A percentile compares a stretch with the other conserved stretches of the same genome.
phyloP scores from a whole-genome alignment of 2,329 filamentous ascomycete species.

The Botryosphaeria dothidea region DNA sequence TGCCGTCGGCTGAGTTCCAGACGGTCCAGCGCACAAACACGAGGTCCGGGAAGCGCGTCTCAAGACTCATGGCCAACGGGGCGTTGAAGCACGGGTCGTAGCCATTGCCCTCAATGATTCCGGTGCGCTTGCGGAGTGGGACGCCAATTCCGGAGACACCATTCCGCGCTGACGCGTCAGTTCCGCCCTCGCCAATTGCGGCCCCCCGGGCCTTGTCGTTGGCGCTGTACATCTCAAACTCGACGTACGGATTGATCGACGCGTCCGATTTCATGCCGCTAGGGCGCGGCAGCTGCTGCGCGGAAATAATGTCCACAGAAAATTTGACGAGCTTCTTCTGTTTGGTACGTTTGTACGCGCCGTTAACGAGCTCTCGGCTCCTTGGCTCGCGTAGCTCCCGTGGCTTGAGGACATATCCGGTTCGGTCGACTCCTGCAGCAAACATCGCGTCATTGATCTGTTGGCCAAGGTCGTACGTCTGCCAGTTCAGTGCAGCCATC shows the following conservation, averaged over 20 bases:
- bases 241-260: constrained; percentile 87
- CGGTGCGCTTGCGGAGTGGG: constrained; percentile 76
- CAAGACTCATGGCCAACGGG: constrained; percentile 75
- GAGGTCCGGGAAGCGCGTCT: constrained; percentile 91
- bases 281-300: constrained; percentile 88
- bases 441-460: constrained; percentile 99
- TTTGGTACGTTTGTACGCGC: constrained; percentile 56
- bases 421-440: constrained; percentile 78
- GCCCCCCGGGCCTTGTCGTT: constrained; percentile 84
- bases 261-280: constrained; percentile 70
- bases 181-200: constrained; percentile 65
- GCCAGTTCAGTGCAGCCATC: constrained; percentile 98
- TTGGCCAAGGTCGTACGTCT: constrained; percentile 94
- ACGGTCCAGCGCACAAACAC: constrained; percentile 94
- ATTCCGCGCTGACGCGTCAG: constrained; percentile 64
- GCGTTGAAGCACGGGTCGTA: constrained; percentile 90
- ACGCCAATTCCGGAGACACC: constrained; percentile 68
- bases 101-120: constrained; percentile 81
- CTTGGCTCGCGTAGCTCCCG: constrained; percentile 66
- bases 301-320: constrained; percentile 85
- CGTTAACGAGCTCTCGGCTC: constrained; percentile 41
- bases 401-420: constrained; percentile 93
- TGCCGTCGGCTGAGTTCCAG: constrained; percentile 74
- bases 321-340: constrained; percentile 83
- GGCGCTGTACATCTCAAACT: constrained; percentile 91